These are phyloP conservation scores for Patellifolia procumbens DNA, from an alignment of 179 eudicot species.

Conservation along the genomic window DNA sequence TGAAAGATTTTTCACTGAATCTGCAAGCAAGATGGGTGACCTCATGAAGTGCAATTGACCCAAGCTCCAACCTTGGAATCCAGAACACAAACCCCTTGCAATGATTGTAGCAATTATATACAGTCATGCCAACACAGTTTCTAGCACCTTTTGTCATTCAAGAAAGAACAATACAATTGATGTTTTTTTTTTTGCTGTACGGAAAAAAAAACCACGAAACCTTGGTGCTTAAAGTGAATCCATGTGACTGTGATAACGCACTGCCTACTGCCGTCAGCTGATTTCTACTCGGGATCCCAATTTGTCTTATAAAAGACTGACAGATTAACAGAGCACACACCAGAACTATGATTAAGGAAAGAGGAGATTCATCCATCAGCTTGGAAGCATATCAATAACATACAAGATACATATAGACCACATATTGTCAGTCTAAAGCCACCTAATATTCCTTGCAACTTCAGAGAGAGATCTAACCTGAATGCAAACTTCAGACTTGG, in stretches of 20 bases:
- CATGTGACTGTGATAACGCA: background rate
- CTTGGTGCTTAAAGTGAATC: background rate
- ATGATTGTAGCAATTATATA: background rate
- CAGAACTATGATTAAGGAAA: background rate
- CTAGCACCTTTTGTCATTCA: background rate
- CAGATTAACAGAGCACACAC: background rate
- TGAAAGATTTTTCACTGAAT: background rate
- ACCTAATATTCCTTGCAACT: conserved; percentile 4
- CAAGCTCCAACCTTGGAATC: conserved; percentile 4
- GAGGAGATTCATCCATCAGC: conserved; percentile 1
- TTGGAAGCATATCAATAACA: background rate
- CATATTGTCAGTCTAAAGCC: background rate
- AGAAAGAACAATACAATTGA: background rate
- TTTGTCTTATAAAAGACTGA: background rate
- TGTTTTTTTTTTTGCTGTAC: background rate
- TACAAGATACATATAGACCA: conserved; percentile 7
- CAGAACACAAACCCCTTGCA: background rate
- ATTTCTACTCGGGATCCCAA: background rate
- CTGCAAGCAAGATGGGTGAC: conserved; percentile 11
- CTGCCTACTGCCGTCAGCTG: background rate
- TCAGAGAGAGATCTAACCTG: conserved; percentile 55
- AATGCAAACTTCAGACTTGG: conserved; percentile 66
- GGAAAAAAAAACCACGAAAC: background rate
- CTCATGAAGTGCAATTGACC: background rate
- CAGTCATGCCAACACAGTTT: background rate